phyloP scores from a whole-genome alignment of 2,329 filamentous ascomycete species.

The Claviceps humidiphila region DNA sequence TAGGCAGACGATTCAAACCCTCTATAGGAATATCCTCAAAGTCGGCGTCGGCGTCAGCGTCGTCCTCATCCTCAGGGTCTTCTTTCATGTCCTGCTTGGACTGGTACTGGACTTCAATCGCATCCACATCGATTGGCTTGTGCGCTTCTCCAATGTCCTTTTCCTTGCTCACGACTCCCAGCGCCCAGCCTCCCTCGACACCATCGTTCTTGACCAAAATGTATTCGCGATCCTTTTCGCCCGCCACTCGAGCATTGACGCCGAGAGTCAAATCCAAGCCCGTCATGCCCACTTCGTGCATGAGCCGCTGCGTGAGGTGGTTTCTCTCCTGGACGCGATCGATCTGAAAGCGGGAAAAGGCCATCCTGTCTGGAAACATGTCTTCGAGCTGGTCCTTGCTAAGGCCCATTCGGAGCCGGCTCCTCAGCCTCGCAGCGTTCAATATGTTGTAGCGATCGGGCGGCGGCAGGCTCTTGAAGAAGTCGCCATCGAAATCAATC shows the following conservation, averaged over 20 bases:
- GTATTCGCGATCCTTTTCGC: constrained; percentile 86
- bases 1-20: constrained; percentile 74
- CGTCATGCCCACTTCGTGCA: constrained; percentile 87
- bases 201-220: constrained; percentile 92
- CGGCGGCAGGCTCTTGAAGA: constrained; percentile 82
- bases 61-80: constrained; percentile 45
- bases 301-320: constrained; percentile 83
- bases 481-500: constrained; percentile 93
- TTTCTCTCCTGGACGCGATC: constrained; percentile 88
- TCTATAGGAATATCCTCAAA: constrained; percentile 80
- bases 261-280: constrained; percentile 58
- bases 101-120: constrained; percentile 42
- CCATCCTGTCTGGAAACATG: constrained; percentile 98
- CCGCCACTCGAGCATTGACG: constrained; percentile 54
- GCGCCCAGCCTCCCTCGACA: constrained; percentile 87
- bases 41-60: constrained; percentile 21
- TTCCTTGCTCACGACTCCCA: constrained; percentile 81
- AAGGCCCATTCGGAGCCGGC: constrained; percentile 83
- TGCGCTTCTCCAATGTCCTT: constrained; percentile 67
- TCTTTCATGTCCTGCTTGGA: constrained; percentile 41
- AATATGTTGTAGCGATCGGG: constrained; percentile 94
- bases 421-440: constrained; percentile 81
- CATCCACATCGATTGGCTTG: constrained; percentile 88
- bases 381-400: constrained; percentile 90
- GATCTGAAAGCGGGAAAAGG: constrained; percentile 91